A percentile compares a stretch with the other conserved stretches of the same genome.
These are phyloP conservation scores for Candida qinlingensis DNA, from an alignment of 805 yeast genomes.

Conservation along the genomic window DNA sequence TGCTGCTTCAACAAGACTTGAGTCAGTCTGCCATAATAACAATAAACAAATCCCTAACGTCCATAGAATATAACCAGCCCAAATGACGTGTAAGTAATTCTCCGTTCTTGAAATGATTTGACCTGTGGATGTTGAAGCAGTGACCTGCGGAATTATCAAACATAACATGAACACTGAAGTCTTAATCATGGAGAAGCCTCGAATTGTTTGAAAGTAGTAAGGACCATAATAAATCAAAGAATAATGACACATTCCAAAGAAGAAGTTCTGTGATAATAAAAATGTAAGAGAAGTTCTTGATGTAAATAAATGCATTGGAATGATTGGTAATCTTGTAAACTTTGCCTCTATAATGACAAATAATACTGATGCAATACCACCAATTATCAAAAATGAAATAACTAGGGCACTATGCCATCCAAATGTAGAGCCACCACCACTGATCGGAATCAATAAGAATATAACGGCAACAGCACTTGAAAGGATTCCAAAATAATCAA, in stretches of 20 bases:
- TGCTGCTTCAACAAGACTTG: not conserved
- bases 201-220: slow-evolving; percentile 28
- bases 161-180: slow-evolving; percentile 17
- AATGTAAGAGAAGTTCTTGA: slow-evolving; percentile 30
- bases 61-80: slow-evolving; percentile 12
- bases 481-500: slow-evolving; percentile 51
- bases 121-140: slow-evolving; percentile 13
- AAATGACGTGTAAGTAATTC: slow-evolving; percentile 14
- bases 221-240: slow-evolving; percentile 44
- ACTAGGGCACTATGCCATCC: slow-evolving; percentile 46
- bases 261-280: slow-evolving; percentile 32
- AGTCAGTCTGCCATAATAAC: not conserved
- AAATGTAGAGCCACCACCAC: slow-evolving; percentile 57
- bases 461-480: slow-evolving; percentile 44
- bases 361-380: slow-evolving; percentile 33
- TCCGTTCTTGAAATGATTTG: slow-evolving; percentile 10
- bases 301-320: slow-evolving; percentile 45
- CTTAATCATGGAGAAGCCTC: slow-evolving; percentile 12
- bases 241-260: slow-evolving; percentile 45
- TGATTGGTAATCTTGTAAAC: slow-evolving; percentile 45
- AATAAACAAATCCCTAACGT: not conserved
- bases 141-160: slow-evolving; percentile 13
- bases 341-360: slow-evolving; percentile 44
- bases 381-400: slow-evolving; percentile 37
- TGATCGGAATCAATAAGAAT: slow-evolving; percentile 45